Evolutionary conservation across 352 stramenopile species (phyloP).

Genomic region (Globisporangium mamillatum): DNA sequence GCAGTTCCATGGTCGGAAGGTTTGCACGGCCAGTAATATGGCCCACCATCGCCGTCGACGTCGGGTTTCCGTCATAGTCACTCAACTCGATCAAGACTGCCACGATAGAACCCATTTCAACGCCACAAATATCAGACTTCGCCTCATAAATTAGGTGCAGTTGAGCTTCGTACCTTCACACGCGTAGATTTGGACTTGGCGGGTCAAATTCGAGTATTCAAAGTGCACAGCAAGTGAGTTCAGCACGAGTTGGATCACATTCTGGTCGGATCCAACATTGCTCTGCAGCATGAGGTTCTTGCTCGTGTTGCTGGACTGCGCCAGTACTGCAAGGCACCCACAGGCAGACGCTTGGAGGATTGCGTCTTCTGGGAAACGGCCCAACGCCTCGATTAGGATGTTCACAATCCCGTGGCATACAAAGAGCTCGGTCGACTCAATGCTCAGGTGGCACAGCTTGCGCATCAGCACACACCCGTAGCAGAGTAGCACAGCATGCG

Average conservation of each 20-base stretch:
- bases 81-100: conserved; percentile 64
- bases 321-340: conserved; percentile 54
- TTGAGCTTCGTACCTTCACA: conserved; percentile 47
- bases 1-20: conserved; percentile 36
- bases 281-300: conserved; percentile 61
- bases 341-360: conserved; percentile 68
- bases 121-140: neutral
- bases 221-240: conserved; percentile 47
- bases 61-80: conserved; percentile 45
- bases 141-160: neutral
- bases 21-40: conserved; percentile 18
- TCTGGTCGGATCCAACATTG: conserved; percentile 22
- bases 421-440: conserved; percentile 62
- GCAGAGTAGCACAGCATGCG: conserved; percentile 68
- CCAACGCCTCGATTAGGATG: conserved; percentile 42
- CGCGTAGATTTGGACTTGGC: conserved; percentile 79
- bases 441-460: conserved; percentile 69
- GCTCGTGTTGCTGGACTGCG: conserved; percentile 52
- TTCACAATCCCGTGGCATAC: conserved; percentile 57
- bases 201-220: conserved; percentile 70
- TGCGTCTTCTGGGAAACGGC: conserved; percentile 58
- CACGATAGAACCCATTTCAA: neutral
- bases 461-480: conserved; percentile 75
- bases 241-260: conserved; percentile 42
- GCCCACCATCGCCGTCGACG: conserved; percentile 31